phyloP scores from a whole-genome alignment of 192 early-diverging fungal species.

The Globomyces pollinis-pini region DNA sequence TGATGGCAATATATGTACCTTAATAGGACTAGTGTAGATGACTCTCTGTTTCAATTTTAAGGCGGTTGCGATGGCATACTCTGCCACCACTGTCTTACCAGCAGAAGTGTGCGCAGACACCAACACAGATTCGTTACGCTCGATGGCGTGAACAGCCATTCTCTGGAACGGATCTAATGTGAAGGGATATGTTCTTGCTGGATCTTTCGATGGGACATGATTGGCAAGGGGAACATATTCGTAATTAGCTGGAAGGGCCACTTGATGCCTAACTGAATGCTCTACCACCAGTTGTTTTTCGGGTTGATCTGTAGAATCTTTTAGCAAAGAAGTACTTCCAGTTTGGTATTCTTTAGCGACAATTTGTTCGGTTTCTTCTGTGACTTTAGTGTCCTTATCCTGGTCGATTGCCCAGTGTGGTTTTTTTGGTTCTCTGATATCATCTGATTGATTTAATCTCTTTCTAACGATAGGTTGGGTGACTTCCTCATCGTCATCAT shows the following conservation, averaged over 20 bases:
- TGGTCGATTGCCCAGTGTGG: neutral
- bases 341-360: neutral
- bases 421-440: neutral
- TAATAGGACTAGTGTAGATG: constrained; percentile 96
- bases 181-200: constrained; percentile 84
- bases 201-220: constrained; percentile 68
- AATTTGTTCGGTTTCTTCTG: neutral
- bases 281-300: constrained; percentile 20
- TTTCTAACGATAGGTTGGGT: neutral
- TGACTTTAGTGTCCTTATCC: neutral
- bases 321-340: neutral
- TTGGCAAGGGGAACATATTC: constrained; percentile 78
- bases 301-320: constrained; percentile 14
- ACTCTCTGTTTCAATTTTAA: constrained; percentile 85
- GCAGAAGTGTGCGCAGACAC: constrained; percentile 95
- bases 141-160: constrained; percentile 78
- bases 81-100: constrained; percentile 98
- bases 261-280: constrained; percentile 84
- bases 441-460: neutral
- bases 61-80: constrained; percentile 92
- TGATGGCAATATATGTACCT: constrained; percentile 40
- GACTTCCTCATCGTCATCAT: neutral
- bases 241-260: constrained; percentile 82
- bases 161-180: constrained; percentile 93
- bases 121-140: constrained; percentile 87